These are phyloP conservation scores for Candida sanyaensis DNA, from an alignment of 1,139 yeast species.

Conservation along the genomic window DNA sequence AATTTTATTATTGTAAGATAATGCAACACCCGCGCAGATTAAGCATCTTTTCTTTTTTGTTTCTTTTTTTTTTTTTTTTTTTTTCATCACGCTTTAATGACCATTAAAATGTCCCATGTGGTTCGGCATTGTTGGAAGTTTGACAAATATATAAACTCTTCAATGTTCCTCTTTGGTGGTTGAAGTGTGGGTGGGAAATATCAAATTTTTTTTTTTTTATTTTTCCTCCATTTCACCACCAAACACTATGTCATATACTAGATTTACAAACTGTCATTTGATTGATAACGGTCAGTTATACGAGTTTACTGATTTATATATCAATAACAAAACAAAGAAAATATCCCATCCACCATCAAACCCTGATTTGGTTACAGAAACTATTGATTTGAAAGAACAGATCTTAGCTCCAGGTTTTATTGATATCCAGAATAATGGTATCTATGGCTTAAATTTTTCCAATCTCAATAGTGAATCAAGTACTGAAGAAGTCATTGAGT, in stretches of 20 bases:
- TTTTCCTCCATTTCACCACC: background rate
- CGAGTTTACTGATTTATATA: slow-evolving; percentile 43
- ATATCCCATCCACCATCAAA: slow-evolving; percentile 32
- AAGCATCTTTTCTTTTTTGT: background rate
- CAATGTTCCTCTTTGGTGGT: background rate
- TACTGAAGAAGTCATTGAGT: slow-evolving; percentile 32
- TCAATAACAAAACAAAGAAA: slow-evolving; percentile 45
- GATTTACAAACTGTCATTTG: slow-evolving; percentile 53
- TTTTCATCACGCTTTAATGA: background rate
- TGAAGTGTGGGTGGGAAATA: background rate
- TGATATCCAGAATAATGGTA: slow-evolving; percentile 64
- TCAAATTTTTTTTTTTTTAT: background rate
- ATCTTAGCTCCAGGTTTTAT: slow-evolving; percentile 61
- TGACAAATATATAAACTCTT: background rate
- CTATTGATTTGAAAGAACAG: slow-evolving; percentile 49
- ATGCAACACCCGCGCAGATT: background rate
- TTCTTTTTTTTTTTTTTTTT: too few species aligned
- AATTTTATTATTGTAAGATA: background rate
- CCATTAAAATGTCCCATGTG: background rate
- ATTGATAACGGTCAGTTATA: slow-evolving; percentile 51
- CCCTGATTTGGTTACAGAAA: slow-evolving; percentile 15
- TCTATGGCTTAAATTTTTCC: slow-evolving; percentile 60
- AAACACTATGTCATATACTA: slow-evolving; percentile 11
- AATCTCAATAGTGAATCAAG: slow-evolving; percentile 37
- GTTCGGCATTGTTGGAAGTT: background rate